phyloP scores from a whole-genome alignment of 768 basidiomycete species.

The Suillus occidentalis region DNA sequence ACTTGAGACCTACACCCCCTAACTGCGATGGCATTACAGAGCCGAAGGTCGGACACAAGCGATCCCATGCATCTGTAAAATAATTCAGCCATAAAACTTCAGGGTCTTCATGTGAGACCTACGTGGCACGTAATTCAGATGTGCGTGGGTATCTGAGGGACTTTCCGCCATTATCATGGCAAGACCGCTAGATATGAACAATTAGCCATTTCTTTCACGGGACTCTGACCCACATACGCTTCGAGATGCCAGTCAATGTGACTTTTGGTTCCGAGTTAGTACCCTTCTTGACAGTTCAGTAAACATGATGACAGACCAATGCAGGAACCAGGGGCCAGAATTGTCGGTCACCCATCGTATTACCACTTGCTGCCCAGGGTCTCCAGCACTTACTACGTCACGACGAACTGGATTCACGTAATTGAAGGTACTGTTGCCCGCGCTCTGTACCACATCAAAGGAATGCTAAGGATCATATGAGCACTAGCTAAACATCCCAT shows the following conservation, averaged over 20 bases:
- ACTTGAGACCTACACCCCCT: slow-evolving; percentile 16
- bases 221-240: slow-evolving; percentile 7
- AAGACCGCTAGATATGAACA: slow-evolving; percentile 22
- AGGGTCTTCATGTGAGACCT: not conserved
- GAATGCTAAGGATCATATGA: slow-evolving; percentile 2
- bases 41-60: slow-evolving; percentile 25
- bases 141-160: slow-evolving; percentile 8
- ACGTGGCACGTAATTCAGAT: not conserved
- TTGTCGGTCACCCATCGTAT: slow-evolving; percentile 66
- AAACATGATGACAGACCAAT: slow-evolving; percentile 16
- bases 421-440: slow-evolving; percentile 11
- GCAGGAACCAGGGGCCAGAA: slow-evolving; percentile 51
- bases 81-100: not conserved
- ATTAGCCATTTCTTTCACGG: not conserved
- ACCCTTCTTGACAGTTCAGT: not conserved
- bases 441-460: slow-evolving; percentile 15
- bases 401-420: slow-evolving; percentile 26
- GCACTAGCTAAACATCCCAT: not conserved
- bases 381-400: slow-evolving; percentile 38
- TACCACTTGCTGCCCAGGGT: slow-evolving; percentile 39
- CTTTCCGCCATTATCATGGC: slow-evolving; percentile 32
- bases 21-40: slow-evolving; percentile 21
- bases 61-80: slow-evolving; percentile 22
- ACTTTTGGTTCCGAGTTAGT: slow-evolving; percentile 7
- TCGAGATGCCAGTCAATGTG: slow-evolving; percentile 23